phyloP scores from a whole-genome alignment of 1,139 yeast genomes.

The Taphrina wiesneri region DNA sequence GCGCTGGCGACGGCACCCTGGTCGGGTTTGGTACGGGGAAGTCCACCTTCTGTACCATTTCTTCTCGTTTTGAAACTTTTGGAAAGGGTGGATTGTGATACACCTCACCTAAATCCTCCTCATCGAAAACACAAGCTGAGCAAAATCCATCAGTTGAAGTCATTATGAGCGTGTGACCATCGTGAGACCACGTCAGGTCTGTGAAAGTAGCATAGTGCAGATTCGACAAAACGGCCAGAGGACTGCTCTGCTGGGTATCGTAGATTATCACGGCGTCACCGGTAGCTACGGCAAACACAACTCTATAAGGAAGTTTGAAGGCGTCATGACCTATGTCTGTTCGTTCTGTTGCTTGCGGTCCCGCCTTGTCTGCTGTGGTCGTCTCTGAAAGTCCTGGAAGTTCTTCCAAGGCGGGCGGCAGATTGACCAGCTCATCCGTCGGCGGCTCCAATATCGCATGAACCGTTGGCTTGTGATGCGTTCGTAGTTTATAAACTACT shows the following conservation, averaged over 20 bases:
- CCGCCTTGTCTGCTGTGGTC: background rate
- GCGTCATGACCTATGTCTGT: conserved; percentile 42
- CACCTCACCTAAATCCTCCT: conserved; percentile 56
- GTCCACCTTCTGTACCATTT: conserved; percentile 13
- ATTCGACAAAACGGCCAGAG: conserved; percentile 73
- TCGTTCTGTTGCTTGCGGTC: background rate
- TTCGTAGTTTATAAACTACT: conserved; percentile 52
- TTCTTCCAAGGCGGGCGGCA: background rate
- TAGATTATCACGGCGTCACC: conserved; percentile 82
- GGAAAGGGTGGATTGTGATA: conserved; percentile 37
- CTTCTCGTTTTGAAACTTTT: conserved; percentile 7
- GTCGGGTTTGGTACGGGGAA: conserved; percentile 5
- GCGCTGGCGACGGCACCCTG: conserved; percentile 17
- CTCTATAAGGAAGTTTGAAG: conserved; percentile 66
- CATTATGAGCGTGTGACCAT: conserved; percentile 69
- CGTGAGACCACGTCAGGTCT: conserved; percentile 78
- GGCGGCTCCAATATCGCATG: conserved; percentile 18
- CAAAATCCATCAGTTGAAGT: conserved; percentile 97
- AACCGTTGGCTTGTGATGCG: conserved; percentile 23
- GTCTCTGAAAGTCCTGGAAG: background rate
- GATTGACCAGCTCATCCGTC: conserved; percentile 3
- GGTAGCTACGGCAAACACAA: conserved; percentile 91
- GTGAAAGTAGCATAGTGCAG: conserved; percentile 87
- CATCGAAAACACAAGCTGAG: conserved; percentile 60
- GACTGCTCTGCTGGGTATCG: conserved; percentile 68